These are phyloP conservation scores for Aureobasidium melanogenum DNA, from an alignment of 2,329 filamentous ascomycete species.

Conservation along the genomic window DNA sequence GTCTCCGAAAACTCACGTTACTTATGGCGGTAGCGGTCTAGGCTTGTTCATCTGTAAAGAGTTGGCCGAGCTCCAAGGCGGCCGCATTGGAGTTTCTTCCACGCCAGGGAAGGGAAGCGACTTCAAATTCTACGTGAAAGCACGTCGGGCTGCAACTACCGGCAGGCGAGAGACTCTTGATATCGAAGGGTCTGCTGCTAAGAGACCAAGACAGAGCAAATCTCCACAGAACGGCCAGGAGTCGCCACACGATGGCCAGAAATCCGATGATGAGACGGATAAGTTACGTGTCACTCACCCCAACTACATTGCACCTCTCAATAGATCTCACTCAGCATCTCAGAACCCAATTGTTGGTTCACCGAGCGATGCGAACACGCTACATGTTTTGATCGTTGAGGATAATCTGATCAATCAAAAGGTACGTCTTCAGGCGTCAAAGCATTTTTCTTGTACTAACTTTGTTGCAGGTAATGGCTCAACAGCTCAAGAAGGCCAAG, in stretches of 20 bases:
- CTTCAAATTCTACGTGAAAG: constrained; percentile 58
- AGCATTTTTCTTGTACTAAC: background rate
- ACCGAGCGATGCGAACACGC: background rate
- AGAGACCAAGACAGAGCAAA: background rate
- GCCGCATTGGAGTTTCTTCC: constrained; percentile 56
- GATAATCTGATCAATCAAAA: constrained; percentile 35
- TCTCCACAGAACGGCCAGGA: background rate
- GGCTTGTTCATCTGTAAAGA: constrained; percentile 61
- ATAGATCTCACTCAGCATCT: constrained; percentile 3
- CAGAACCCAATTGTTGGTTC: constrained; percentile 4
- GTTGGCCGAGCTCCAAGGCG: constrained; percentile 58
- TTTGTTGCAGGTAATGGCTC: constrained; percentile 22
- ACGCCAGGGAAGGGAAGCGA: constrained; percentile 49
- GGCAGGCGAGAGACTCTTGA: background rate
- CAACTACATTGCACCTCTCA: background rate
- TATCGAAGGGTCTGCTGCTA: background rate
- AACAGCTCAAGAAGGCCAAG: constrained; percentile 29
- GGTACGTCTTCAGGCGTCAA: constrained; percentile 9
- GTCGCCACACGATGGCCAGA: background rate
- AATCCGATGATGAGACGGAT: background rate
- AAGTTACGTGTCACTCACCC: background rate
- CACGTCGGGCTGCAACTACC: constrained; percentile 32
- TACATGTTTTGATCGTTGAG: constrained; percentile 22
- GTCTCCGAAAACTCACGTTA: constrained; percentile 56
- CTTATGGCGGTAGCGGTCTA: constrained; percentile 60